A percentile compares a stretch with the other conserved stretches of the same genome.
Conservation (phyloP, 768 basidiomycete genomes). For the Lentinula sp. region DNA sequence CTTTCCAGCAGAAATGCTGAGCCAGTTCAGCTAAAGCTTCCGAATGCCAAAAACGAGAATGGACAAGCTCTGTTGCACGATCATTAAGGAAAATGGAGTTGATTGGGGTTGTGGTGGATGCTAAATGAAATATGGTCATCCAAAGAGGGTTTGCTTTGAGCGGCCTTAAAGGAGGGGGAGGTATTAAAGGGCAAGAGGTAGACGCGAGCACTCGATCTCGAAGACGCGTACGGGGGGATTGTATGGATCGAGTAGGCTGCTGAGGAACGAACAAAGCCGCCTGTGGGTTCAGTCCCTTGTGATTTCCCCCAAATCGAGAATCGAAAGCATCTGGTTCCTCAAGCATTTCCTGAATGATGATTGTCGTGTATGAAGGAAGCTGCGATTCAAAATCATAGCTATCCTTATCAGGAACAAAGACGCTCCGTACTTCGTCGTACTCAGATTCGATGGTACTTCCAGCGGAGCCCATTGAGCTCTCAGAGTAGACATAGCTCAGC, state of each 20-base stretch:
- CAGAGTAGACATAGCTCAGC: neutral
- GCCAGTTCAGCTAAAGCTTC: slow-evolving; percentile 18
- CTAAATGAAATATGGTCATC: neutral
- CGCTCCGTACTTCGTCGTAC: neutral
- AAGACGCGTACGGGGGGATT: neutral
- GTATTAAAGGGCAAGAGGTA: neutral
- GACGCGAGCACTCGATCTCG: neutral
- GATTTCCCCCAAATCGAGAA: neutral
- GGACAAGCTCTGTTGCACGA: neutral
- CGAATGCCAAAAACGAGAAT: slow-evolving; percentile 11
- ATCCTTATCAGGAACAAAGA: slow-evolving; percentile 2
- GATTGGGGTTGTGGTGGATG: neutral
- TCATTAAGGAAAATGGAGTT: neutral
- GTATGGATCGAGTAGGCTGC: neutral
- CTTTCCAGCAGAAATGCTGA: slow-evolving; percentile 20
- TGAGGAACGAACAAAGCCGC: neutral
- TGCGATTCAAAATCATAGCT: slow-evolving; percentile 5
- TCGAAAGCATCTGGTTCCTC: neutral
- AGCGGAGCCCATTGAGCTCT: neutral
- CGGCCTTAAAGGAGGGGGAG: neutral
- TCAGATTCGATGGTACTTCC: neutral
- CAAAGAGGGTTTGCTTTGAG: slow-evolving; percentile 5
- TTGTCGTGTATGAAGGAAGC: neutral
- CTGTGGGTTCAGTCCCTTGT: neutral
- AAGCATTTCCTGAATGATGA: neutral